phyloP scores from a whole-genome alignment of 352 stramenopile genomes.

The Hyaloperonospora brassicae region DNA sequence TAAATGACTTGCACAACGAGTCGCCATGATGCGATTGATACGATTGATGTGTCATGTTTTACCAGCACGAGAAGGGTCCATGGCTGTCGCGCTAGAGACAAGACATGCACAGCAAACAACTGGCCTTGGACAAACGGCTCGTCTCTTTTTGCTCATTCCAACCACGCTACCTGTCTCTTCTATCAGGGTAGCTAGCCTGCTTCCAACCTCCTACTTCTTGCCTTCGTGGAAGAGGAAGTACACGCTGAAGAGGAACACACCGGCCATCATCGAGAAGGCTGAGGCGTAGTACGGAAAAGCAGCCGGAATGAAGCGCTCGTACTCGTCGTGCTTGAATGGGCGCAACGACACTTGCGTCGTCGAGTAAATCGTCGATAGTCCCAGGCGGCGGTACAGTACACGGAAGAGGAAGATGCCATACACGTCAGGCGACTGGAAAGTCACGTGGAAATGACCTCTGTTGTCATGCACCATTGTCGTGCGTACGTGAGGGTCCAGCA shows the following conservation, averaged over 20 bases:
- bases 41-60: no score
- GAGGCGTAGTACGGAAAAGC: slow-evolving; percentile 91
- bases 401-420: slow-evolving; percentile 93
- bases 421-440: slow-evolving; percentile 85
- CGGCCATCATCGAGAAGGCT: slow-evolving; percentile 87
- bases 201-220: slow-evolving; percentile 29
- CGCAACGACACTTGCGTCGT: slow-evolving; percentile 88
- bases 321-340: slow-evolving; percentile 93
- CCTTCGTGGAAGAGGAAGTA: slow-evolving; percentile 86
- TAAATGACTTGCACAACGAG: no score
- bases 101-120: no score
- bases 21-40: no score
- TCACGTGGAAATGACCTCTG: slow-evolving; percentile 72
- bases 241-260: slow-evolving; percentile 86
- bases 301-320: slow-evolving; percentile 89
- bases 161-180: no score
- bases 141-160: no score
- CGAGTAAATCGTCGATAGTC: slow-evolving; percentile 80
- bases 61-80: no score
- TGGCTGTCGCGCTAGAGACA: no score
- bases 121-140: no score
- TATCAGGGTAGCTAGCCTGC: neutral
- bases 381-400: slow-evolving; percentile 86
- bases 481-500: slow-evolving; percentile 89
- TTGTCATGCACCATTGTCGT: slow-evolving; percentile 75